Base-by-base conservation (phyloP, 2,329 filamentous ascomycete species). In the Pyrenochaeta sp. region DNA sequence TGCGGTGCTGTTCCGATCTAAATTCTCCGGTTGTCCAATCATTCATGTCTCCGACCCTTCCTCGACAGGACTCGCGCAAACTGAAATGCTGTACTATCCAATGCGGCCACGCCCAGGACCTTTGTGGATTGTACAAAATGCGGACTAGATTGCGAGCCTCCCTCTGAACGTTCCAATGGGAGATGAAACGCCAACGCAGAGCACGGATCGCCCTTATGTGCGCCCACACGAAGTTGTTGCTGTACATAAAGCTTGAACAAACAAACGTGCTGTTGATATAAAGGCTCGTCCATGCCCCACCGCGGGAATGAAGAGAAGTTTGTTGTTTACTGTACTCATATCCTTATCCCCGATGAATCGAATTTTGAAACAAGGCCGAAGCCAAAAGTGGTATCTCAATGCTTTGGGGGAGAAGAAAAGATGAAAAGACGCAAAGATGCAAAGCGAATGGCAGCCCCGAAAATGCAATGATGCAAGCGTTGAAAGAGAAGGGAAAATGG, bases 141-240 rank as follows among this genome's bases (percentile, higher is more conserved):
- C 37, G 37, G 37, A 9, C 17, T 23, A 23, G 18, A 12, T 20
- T 40, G 37, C 14, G 10, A 21, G 21, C 3, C 12, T 7, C 9
- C 37, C 17, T 7, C 33, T 15, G 33, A 27, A 27, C 23, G 23
- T 27, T 27, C 35, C n/a, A 31, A 29, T 21, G 21, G 43, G 33
- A 35, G 35, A 40, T 57, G 51, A 57, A 54, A 54, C 54, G 46
- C 54, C 45, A 57, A 49, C 18, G 43, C 51, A 40, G 42, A 29
- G 49, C 49, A 56, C 53, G 49, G 45, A 49, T 52, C 37, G 45
- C 40, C 7, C 21, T 21, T 4, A 7, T 21, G n/a, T n/a, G n/a
- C 31, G 14, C 37, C 18, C 12, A 36, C 51, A 36, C 43, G 32
- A 18, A n/a, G 37, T 3, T 37, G 21, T 20, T 46, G 21, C 15